Evolutionary conservation across 495 filamentous ascomycete species (phyloP).

Genomic region (Talaromyces borbonicus): DNA sequence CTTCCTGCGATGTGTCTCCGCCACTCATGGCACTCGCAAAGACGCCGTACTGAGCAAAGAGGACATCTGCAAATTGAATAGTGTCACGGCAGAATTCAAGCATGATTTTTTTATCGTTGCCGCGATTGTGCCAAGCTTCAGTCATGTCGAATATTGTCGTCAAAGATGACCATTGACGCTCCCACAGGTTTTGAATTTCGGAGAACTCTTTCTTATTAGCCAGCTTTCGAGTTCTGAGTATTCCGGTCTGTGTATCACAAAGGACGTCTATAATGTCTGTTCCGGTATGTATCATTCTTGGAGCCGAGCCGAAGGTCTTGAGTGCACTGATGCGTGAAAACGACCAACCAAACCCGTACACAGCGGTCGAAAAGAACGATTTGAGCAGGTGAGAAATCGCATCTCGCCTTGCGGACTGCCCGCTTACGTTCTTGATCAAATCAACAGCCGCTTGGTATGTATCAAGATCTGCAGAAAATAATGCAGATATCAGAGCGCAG

Average conservation of each 20-base stretch:
- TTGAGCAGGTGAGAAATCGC: slow-evolving; percentile 63
- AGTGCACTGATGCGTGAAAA: slow-evolving; percentile 45
- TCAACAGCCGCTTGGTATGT: slow-evolving; percentile 68
- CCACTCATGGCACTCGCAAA: slow-evolving; percentile 56
- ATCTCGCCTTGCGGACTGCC: slow-evolving; percentile 57
- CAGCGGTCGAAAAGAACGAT: slow-evolving; percentile 49
- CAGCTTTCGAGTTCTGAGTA: slow-evolving; percentile 57
- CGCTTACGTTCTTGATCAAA: slow-evolving; percentile 68
- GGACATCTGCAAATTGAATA: slow-evolving; percentile 80
- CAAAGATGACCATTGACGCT: slow-evolving; percentile 65
- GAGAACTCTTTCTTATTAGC: slow-evolving; percentile 50
- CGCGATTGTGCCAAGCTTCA: slow-evolving; percentile 62
- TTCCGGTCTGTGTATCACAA: slow-evolving; percentile 70
- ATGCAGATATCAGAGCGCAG: slow-evolving; percentile 55
- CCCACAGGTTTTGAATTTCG: slow-evolving; percentile 68
- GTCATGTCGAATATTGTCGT: slow-evolving; percentile 74
- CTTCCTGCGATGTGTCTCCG: slow-evolving; percentile 29
- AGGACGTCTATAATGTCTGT: slow-evolving; percentile 71
- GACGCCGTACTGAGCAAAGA: slow-evolving; percentile 75
- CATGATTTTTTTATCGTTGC: slow-evolving; percentile 63
- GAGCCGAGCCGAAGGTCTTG: slow-evolving; percentile 55
- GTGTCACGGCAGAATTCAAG: slow-evolving; percentile 86
- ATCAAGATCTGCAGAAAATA: slow-evolving; percentile 58
- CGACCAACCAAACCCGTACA: slow-evolving; percentile 51
- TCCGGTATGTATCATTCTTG: slow-evolving; percentile 60